Evolutionary conservation across 139 green algal species (phyloP).

Genomic region (Yamagishiella unicocca): DNA sequence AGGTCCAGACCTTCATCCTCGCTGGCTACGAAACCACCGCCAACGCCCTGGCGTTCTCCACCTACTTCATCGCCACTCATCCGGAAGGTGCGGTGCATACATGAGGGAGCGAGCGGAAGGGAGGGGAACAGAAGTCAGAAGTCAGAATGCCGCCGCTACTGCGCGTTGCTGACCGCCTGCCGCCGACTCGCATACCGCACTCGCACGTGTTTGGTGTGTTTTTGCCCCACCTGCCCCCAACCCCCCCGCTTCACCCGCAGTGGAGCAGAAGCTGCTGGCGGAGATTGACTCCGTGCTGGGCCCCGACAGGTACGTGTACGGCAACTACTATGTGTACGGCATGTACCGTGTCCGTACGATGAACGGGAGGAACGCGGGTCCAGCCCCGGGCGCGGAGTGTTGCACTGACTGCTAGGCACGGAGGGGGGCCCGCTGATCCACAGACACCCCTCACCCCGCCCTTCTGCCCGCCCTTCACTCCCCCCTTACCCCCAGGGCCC

Average conservation of each 20-base stretch:
- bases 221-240: no score
- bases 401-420: neutral
- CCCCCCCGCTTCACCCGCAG: neutral
- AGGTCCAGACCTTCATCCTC: conserved; percentile 60
- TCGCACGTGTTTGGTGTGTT: neutral
- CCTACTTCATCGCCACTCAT: conserved; percentile 53
- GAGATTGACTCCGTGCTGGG: conserved; percentile 63
- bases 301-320: neutral
- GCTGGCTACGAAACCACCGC: conserved; percentile 66
- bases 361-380: neutral
- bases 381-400: neutral
- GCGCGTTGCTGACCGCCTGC: neutral
- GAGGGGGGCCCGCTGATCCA: no score
- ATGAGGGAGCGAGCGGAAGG: neutral
- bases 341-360: neutral
- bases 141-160: neutral
- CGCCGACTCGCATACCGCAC: no score
- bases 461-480: neutral
- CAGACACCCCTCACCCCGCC: no score
- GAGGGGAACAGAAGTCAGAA: no score
- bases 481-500: neutral
- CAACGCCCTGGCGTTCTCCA: conserved; percentile 59
- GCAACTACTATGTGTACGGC: neutral
- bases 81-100: conserved; percentile 19
- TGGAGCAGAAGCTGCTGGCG: conserved; percentile 47